Percentiles rank a stretch among this genome's conserved stretches.
Evolutionary conservation across 2,329 filamentous ascomycete genomes (phyloP).

Genomic region (Xylaria digitata): DNA sequence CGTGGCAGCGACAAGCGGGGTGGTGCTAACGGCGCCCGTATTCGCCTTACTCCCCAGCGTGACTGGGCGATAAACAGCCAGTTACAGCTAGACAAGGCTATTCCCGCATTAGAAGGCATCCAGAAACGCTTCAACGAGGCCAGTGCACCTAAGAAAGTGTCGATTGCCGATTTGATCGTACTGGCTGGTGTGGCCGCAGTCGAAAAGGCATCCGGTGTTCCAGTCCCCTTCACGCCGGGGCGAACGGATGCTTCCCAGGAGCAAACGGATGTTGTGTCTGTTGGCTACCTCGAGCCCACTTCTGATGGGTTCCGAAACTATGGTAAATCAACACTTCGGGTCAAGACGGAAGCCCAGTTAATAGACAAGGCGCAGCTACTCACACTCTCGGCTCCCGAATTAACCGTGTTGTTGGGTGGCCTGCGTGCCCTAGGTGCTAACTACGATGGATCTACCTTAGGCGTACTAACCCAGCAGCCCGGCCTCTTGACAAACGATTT

Average conservation of each 20-base stretch:
- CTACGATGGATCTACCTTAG: conserved; percentile 74
- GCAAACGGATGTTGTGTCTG: conserved; percentile 74
- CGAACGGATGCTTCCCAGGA: conserved; percentile 78
- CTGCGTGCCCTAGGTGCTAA: conserved; percentile 77
- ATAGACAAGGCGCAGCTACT: conserved; percentile 79
- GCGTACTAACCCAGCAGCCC: conserved; percentile 75
- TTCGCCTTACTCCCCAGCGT: conserved; percentile 77
- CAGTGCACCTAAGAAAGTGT: conserved; percentile 74
- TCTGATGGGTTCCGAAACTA: conserved; percentile 87
- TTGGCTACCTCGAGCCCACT: conserved; percentile 73
- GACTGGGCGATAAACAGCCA: conserved; percentile 82
- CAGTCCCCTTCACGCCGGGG: conserved; percentile 78
- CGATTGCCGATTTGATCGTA: conserved; percentile 82
- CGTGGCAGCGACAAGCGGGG: conserved; percentile 83
- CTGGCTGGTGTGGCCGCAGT: conserved; percentile 77
- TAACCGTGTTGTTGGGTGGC: conserved; percentile 78
- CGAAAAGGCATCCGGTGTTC: conserved; percentile 74
- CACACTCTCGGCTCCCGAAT: conserved; percentile 75
- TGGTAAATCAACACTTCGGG: conserved; percentile 69
- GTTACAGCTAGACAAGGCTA: conserved; percentile 69
- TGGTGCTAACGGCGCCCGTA: conserved; percentile 82
- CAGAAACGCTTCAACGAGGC: conserved; percentile 74
- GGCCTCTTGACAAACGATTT: conserved; percentile 82
- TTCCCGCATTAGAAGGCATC: conserved; percentile 70
- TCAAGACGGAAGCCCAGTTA: conserved; percentile 74